A percentile compares a stretch with the other conserved stretches of the same genome.
Conservation (phyloP, 176 grass and related monocot species). For the Oryza punctata region DNA sequence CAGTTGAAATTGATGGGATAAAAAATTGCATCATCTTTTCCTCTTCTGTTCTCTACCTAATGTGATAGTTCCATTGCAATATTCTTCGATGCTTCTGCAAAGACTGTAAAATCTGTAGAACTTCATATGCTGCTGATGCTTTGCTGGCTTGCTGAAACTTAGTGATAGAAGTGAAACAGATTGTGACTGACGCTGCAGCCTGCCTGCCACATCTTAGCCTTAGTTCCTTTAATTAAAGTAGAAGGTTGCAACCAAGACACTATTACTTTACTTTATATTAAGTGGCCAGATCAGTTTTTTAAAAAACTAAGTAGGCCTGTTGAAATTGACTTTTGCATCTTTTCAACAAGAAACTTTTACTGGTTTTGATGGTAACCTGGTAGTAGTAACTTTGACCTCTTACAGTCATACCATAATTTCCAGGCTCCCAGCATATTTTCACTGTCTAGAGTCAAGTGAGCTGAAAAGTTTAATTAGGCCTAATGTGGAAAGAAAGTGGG, state of each 20-base stretch:
- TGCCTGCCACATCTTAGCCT: slow-evolving; percentile 3
- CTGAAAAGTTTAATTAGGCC: slow-evolving; percentile 1
- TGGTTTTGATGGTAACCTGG: not conserved
- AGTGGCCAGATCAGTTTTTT: not conserved
- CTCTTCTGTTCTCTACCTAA: not conserved
- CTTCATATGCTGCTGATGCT: not conserved
- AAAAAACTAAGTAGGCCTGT: not conserved
- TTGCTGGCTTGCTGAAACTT: not conserved
- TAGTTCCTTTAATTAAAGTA: not conserved
- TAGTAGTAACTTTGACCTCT: not conserved
- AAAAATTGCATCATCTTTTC: slow-evolving; percentile 1
- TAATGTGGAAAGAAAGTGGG: not conserved
- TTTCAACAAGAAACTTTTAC: not conserved
- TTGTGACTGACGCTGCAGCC: not conserved
- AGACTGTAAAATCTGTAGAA: slow-evolving; percentile 11
- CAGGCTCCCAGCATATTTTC: not conserved
- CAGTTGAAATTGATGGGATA: slow-evolving; percentile 31
- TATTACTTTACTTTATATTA: not conserved
- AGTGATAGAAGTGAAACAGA: not conserved
- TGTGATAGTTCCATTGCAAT: not conserved
- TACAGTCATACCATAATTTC: not conserved
- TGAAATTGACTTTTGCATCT: not conserved
- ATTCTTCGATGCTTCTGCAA: not conserved
- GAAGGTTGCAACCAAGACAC: not conserved
- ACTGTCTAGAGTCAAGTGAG: not conserved